Base-by-base conservation (phyloP, 345 rosid genomes). In the Salix purpurea region DNA sequence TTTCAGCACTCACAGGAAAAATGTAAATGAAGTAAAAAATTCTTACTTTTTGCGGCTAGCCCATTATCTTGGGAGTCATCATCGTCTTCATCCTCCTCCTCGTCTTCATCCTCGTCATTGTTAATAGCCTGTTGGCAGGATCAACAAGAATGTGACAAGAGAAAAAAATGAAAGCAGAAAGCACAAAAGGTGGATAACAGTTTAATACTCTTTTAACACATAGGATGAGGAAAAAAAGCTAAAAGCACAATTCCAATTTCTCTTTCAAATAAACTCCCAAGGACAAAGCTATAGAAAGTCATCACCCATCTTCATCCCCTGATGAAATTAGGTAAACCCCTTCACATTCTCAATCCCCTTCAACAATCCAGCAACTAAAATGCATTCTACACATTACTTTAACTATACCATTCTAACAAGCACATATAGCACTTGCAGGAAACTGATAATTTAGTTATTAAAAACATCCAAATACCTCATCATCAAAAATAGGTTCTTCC, bases 401-500 rank as follows among this genome's bases (percentile, higher is more conserved):
- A 18, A 6, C 40, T 26, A 28, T 44, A 61, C 2, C 13, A 66
- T 46, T 15, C 15, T 37, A 48, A 54, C 37, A 3, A 24, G 26
- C 44, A 6, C 40, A 26, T 19, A 44, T 21, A 58, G 7, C 24
- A 24, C 2, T n/a, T 46, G 0, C 50, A 44, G 15, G 16, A 44
- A 44, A 44, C 50, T 44, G 50, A 44, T 40, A 62, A 50, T 24
- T 62, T 24, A 34, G 42, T 14, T 42, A 30, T 32, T 16, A 67
- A 56, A 62, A n/a, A 50, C 37, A 76, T 60, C 64, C 37, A 28
- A 64, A 40, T 24, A 82, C 84, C 81, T 78, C 71, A 13, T 78
- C 30, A 58, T 88, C 90, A 78, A 92, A 87, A 79, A 96, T 91
- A 1, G 94, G 97, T 40, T 86, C 85, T 73, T 85, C 98, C 30